Evolutionary conservation across 73 alveolate genomes (phyloP), one percentile per base, ranked within the genome.

Genomic region (Paraurostyla sp.): DNA sequence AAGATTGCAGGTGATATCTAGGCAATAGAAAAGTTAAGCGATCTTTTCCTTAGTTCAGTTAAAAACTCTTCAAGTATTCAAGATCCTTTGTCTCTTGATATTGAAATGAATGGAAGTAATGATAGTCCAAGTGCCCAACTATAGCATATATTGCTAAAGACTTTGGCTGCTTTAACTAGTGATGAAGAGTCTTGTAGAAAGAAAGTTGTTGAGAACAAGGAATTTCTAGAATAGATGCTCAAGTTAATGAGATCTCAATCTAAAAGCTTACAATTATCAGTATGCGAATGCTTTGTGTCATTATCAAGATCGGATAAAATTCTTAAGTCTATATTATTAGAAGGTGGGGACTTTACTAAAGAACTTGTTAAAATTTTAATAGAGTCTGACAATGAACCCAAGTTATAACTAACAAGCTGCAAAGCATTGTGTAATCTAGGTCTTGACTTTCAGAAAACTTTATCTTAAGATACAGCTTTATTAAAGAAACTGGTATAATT

Each of bases 371-470:
- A 73, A 23, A 45, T 73, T 9, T 48, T 73, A 11, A 11, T 48
- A 0, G 71, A 49, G 15, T 48, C 65, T 11, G 71, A 43, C 30
- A 33, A 18, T 13, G 86, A 73, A 9, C 36, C 86, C 36, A 49
- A 45, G 22, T 4, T 73, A 2, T 48, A 73, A 73, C 3, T 40
- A n/a, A 49, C 71, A 11, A 6, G 33, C 7, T 73, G 86, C 71
- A 73, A 73, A 30, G 86, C 86, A 40, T 27, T 73, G 9, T 73
- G 86, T 29, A 73, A 73, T 71, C 46, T 73, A 48, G 68, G 71
- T 16, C 6, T 73, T 23, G 86, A 73, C 36, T 48, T 48, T 27
- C 20, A 49, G 29, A 73, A 73, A 29, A 23, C 41, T 6, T 13
- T 73, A 3, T 48, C 71, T 0, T 4, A 30, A 0, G 86, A 73